Conservation (phyloP, 208 protist species). For the Trypanosomatidae sp. region DNA sequence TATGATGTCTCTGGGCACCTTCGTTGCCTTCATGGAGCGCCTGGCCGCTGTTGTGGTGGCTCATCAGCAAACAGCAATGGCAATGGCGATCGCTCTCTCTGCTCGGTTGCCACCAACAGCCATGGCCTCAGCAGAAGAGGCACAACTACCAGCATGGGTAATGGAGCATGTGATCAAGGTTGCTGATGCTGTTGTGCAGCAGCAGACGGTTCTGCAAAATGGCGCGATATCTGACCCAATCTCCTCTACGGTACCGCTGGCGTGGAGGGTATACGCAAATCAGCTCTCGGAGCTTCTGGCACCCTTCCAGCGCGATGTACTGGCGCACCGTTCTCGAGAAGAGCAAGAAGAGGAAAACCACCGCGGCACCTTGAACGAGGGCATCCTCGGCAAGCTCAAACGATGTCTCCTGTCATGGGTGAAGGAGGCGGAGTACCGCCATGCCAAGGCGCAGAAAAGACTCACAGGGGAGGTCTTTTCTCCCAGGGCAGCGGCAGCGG, state of each 20-base stretch:
- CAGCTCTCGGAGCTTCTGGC: conserved; percentile 5
- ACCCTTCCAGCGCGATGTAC: conserved; percentile 3
- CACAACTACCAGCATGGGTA: conserved; percentile 2
- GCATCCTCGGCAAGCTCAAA: not conserved
- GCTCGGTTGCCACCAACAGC: conserved; percentile 6
- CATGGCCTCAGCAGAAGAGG: not conserved
- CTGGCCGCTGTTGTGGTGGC: conserved; percentile 1
- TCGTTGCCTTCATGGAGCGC: conserved; percentile 20
- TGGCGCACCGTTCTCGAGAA: not conserved
- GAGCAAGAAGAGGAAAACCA: not conserved
- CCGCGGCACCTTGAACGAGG: not conserved
- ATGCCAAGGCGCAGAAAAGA: not conserved
- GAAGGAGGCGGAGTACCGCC: not conserved
- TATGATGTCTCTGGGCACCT: conserved; percentile 16
- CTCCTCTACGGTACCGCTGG: conserved; percentile 2
- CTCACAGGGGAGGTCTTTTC: not conserved
- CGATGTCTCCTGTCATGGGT: conserved; percentile 5
- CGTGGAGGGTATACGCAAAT: conserved; percentile 1
- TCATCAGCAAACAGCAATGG: conserved; percentile 7
- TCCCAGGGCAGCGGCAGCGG: not conserved
- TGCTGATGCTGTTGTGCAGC: not conserved
- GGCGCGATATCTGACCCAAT: not conserved
- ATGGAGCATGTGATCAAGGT: conserved; percentile 1
- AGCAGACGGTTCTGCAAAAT: not conserved
- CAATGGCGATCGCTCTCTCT: conserved; percentile 19